Base-by-base conservation (phyloP, 148 eudicot species). In the Rhododendron mucronatum region DNA sequence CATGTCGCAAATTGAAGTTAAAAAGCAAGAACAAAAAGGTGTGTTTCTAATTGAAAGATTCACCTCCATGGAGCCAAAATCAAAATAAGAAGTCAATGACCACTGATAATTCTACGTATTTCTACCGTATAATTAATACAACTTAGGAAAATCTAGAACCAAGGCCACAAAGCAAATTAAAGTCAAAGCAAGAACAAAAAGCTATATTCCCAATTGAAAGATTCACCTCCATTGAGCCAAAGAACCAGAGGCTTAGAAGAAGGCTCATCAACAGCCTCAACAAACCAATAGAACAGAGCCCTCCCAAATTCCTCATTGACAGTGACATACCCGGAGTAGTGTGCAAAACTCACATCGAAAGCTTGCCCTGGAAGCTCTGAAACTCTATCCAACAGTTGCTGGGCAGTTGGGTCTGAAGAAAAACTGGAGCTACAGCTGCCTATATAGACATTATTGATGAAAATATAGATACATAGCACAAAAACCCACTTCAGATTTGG, bases 171-270 rank as follows among this genome's bases (percentile, higher is more conserved):
- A 28, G 48, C 50, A 76, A 55, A 33, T 20, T 51, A 3, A 21
- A 55, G 78, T 39, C 51, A 48, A 76, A 21, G 10, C 71, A 61
- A 87, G 28, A 77, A 59, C 65, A 45, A 83, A 30, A 75, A 0
- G 37, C 33, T 37, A 67, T 51, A 21, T 53, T 30, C 45, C 10
- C 28, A 73, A 28, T 55, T 21, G 13, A 83, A 65, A 82, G 39
- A 76, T 14, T 45, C 18, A 96, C 98, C 98, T 95, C 98, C 98
- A 91, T 96, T 94, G 61, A 94, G 98, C 98, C 98, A 96, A 84
- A 96, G 92, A 89, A 96, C 85, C 76, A 96, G 89, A 84, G 98
- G 98, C 78, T 96, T 96, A 8, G 96, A 91, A 86, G 90, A 84
- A 83, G 98, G 93, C 53, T 95, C 92, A 33, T 93, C 92, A 80